A percentile compares a stretch with the other conserved stretches of the same genome.
Conservation (phyloP, 1,284 basidiomycete species). For the Leccinum pachyderme region DNA sequence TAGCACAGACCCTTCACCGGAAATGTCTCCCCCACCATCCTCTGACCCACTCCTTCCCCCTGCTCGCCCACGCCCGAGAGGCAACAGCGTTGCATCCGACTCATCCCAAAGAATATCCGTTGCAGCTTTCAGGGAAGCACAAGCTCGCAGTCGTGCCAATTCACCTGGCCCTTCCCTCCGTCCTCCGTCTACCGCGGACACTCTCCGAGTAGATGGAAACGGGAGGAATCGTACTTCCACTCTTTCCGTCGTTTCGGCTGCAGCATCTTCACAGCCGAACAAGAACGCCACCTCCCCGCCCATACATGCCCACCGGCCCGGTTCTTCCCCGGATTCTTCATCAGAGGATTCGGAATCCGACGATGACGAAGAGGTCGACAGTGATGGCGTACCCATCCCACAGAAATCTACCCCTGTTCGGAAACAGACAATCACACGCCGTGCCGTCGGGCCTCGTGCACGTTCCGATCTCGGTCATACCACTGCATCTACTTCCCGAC, state of each 20-base stretch:
- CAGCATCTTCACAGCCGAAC: conserved; percentile 13
- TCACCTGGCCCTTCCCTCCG: conserved; percentile 58
- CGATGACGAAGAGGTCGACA: conserved; percentile 34
- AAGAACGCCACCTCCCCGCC: conserved; percentile 12
- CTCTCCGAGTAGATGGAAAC: conserved; percentile 28
- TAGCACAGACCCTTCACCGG: conserved; percentile 33
- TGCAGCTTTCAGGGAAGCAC: conserved; percentile 74
- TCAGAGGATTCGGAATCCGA: conserved; percentile 32
- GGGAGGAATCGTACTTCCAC: conserved; percentile 31
- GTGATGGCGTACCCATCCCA: conserved; percentile 28
- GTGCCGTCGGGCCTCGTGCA: conserved; percentile 4
- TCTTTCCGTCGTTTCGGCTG: conserved; percentile 23
- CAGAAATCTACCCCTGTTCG: conserved; percentile 21
- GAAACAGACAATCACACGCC: conserved; percentile 24
- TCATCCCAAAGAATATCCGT: conserved; percentile 70
- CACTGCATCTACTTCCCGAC: conserved; percentile 1
- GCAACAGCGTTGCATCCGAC: conserved; percentile 58
- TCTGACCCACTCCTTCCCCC: conserved; percentile 26
- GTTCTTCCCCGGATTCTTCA: conserved; percentile 23
- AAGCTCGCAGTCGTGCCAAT: conserved; percentile 58
- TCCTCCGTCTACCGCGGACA: conserved; percentile 31
- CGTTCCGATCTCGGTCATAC: conserved; percentile 20
- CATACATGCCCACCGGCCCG: conserved; percentile 16
- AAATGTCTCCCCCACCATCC: conserved; percentile 26
- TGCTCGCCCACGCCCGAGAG: conserved; percentile 48